A percentile compares a stretch with the other conserved stretches of the same genome.
phyloP scores from a whole-genome alignment of 805 yeast species.

The Peterozyma xylosa region DNA sequence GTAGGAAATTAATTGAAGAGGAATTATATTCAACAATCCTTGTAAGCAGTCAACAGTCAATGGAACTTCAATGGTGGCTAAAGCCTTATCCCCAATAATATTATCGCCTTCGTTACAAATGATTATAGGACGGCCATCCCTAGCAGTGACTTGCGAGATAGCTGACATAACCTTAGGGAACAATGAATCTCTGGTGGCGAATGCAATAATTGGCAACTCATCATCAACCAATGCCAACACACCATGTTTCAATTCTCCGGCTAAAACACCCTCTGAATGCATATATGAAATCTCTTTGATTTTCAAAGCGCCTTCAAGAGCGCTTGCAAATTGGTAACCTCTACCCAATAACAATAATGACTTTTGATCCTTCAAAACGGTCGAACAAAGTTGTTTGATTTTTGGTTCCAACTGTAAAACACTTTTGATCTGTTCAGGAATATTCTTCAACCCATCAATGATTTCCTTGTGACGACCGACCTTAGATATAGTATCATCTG shows the following conservation, averaged over 20 bases:
- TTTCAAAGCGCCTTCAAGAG: constrained; percentile 96
- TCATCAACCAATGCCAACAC: constrained; percentile 95
- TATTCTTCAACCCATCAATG: constrained; percentile 73
- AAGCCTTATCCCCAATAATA: constrained; percentile 45
- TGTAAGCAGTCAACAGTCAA: constrained; percentile 95
- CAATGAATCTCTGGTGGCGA: constrained; percentile 93
- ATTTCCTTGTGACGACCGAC: constrained; percentile 73
- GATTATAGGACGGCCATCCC: constrained; percentile 94
- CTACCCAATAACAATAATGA: constrained; percentile 90
- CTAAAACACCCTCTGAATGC: constrained; percentile 98
- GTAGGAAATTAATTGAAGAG: constrained; percentile 92
- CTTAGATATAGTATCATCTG: constrained; percentile 83
- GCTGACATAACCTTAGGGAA: constrained; percentile 96
- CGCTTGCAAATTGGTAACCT: constrained; percentile 96
- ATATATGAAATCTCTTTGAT: constrained; percentile 97
- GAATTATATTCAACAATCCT: constrained; percentile 90
- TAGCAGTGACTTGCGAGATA: constrained; percentile 92
- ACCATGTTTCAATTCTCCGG: constrained; percentile 99
- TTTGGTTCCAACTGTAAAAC: constrained; percentile 67
- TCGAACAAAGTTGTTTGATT: constrained; percentile 70
- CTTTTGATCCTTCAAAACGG: constrained; percentile 69
- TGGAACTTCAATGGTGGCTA: constrained; percentile 84
- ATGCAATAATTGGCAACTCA: constrained; percentile 85
- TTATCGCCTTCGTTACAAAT: constrained; percentile 81
- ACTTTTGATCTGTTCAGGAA: constrained; percentile 78